These are phyloP conservation scores for Fusarium sp. DNA, from an alignment of 2,329 filamentous ascomycete genomes.

Conservation along the genomic window DNA sequence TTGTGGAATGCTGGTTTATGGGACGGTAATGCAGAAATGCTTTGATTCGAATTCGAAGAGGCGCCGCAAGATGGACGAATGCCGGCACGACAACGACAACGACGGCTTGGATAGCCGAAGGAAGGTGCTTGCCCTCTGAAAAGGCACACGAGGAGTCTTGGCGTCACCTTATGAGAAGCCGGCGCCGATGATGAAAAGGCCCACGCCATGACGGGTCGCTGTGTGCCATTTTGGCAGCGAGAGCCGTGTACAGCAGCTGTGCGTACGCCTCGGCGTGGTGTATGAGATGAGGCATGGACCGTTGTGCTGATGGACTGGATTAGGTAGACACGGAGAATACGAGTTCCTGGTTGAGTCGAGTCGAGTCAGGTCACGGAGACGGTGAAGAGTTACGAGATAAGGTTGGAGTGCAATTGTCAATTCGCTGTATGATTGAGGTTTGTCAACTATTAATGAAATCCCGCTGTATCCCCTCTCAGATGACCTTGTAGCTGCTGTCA, in stretches of 20 bases:
- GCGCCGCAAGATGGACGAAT: conserved; percentile 37
- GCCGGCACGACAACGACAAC: conserved; percentile 35
- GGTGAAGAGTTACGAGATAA: neutral
- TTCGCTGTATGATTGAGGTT: conserved; percentile 10
- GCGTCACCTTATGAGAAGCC: conserved; percentile 19
- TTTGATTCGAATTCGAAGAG: conserved; percentile 42
- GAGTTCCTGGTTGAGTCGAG: conserved; percentile 36
- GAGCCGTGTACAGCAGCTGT: conserved; percentile 43
- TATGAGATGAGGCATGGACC: conserved; percentile 38
- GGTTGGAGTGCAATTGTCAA: conserved; percentile 6
- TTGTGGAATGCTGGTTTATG: conserved; percentile 42
- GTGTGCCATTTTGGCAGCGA: conserved; percentile 34
- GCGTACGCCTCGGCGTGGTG: conserved; percentile 37
- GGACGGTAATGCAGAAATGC: conserved; percentile 46
- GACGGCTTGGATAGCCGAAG: conserved; percentile 41
- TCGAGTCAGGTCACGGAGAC: conserved; percentile 11
- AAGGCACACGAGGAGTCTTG: conserved; percentile 33
- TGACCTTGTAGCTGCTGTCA: neutral
- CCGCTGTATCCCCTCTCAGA: conserved; percentile 2
- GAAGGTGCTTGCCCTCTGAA: conserved; percentile 33
- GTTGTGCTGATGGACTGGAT: conserved; percentile 45
- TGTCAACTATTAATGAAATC: conserved; percentile 16
- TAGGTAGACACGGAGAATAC: conserved; percentile 45
- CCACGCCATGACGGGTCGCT: conserved; percentile 24
- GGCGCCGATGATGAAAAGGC: conserved; percentile 18